Evolutionary conservation across 495 filamentous ascomycete species (phyloP), one percentile per base, ranked within the genome.

Genomic region (Aspergillus indologenus): DNA sequence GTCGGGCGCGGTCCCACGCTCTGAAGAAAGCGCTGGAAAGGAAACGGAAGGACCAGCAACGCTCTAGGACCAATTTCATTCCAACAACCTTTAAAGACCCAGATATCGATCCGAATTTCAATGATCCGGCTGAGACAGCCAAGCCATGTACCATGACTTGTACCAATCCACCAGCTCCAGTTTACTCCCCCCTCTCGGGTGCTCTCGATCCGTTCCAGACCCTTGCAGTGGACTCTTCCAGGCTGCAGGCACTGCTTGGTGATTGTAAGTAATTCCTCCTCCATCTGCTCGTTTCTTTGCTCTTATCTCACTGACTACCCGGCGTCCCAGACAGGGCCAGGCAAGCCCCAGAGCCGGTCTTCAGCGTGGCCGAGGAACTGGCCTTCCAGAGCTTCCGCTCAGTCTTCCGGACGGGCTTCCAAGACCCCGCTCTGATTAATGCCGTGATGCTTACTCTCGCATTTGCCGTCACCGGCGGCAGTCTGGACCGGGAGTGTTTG

Each of bases 381-480:
- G 66, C 66, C 26, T 65, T 73, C 52, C 69, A 72, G 53, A 69
- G 62, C 57, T 75, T 75, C 45, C 56, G 55, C 52, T 65, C 64
- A 9, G 62, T 77, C 58, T 64, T 77, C 45, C 67, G 62, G 26
- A 66, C 52, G 4, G 62, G 64, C 1, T 58, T 68, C 2, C 56
- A 61, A 59, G 73, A 77, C 53, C 61, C 58, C 1, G 73, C 73
- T 51, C 66, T 77, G 26, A 24, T 74, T 45, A 75, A 56, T 62
- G 73, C 74, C 14, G 57, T 75, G 22, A 75, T 75, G 71, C 61
- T 74, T 17, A 65, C 70, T 12, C 64, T 73, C 45, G 51, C 63
- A 17, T 72, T 70, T 57, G 58, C 68, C 17, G 40, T 56, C 0
- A 62, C 61, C 49, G 55, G 54, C 2, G 60, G 63, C 17, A 64